These are phyloP conservation scores for Omphalotus olearius DNA, from an alignment of 1,284 basidiomycete genomes.

Conservation along the genomic window DNA sequence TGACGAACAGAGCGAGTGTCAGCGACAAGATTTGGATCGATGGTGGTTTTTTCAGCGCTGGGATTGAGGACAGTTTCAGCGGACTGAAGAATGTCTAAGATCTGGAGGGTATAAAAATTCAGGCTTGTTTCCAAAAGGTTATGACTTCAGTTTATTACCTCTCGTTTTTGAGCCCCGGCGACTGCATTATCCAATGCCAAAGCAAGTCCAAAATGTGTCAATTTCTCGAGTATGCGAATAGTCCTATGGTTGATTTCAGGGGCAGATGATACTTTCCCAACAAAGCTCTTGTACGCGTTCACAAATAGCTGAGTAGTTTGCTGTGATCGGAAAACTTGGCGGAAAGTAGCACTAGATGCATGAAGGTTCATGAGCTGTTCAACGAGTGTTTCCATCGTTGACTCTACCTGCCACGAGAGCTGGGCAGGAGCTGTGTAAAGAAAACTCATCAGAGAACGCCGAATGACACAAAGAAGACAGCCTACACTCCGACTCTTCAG, in stretches of 20 bases:
- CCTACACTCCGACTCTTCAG: constrained; percentile 27
- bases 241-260: constrained; percentile 39
- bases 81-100: constrained; percentile 50
- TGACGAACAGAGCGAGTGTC: constrained; percentile 48
- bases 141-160: constrained; percentile 36
- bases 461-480: not conserved
- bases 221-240: constrained; percentile 57
- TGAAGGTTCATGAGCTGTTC: constrained; percentile 67
- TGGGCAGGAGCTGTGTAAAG: not conserved
- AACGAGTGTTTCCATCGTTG: constrained; percentile 54
- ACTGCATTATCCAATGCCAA: constrained; percentile 60
- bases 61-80: constrained; percentile 53
- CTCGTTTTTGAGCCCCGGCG: constrained; percentile 57
- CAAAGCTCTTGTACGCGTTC: constrained; percentile 56
- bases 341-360: constrained; percentile 55
- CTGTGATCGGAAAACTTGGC: constrained; percentile 67
- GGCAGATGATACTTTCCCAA: constrained; percentile 34
- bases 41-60: constrained; percentile 38
- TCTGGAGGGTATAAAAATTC: constrained; percentile 31
- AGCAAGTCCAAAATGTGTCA: constrained; percentile 62
- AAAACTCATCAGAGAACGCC: constrained; percentile 18
- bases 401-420: constrained; percentile 31
- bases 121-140: not conserved
- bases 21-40: constrained; percentile 48
- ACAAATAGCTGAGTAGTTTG: constrained; percentile 63